Evolutionary conservation across 78 protist genomes (phyloP), one percentile per base, ranked within the genome.

Genomic region (Protostelium mycophagum): DNA sequence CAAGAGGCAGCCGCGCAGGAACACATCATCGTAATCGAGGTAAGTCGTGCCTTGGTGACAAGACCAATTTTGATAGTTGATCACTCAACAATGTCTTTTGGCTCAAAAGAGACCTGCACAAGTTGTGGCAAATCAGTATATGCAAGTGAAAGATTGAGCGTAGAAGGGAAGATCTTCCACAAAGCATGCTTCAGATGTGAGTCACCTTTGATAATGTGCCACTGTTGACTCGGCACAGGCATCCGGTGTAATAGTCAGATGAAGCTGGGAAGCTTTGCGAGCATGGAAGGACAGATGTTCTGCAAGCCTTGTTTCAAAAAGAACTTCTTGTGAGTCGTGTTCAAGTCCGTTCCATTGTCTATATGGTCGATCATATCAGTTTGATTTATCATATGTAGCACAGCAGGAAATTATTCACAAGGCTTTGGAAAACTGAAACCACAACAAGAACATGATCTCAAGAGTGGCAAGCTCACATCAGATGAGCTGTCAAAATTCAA

Each of bases 281-380:
- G 88, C 0, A 93, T 93, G 95, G 92, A 93, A 23, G 86, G 91
- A 0, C 39, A 85, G 51, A 23, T 51, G 28, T 93, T 36, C 38
- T 93, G 92, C 36, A 93, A 93, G 29, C 90, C 91, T 38, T 93
- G 95, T 35, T 93, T 93, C 95, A 93, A 93, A 23, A 91, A 91
- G 87, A 28, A 36, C 28, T 92, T 88, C 91, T 88, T 92, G 31
- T 90, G 73, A 51, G 73, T 51, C n/a, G n/a, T n/a, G n/a, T n/a
- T n/a, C n/a, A n/a, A n/a, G n/a, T n/a, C n/a, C n/a, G n/a, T n/a
- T 25, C 73, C 31, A 51, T 5, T 51, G 31, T 51, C 73, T 25
- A 51, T 25, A 16, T 16, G 73, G 73, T 51, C 5, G 16, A 51
- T 51, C 73, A 51, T 51, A 16, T 51, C 73, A 25, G 31, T 51